Percentiles rank a stretch among this genome's conserved stretches.
phyloP scores from a whole-genome alignment of 2,329 filamentous ascomycete species.

The Ophiostoma angusticollis region DNA sequence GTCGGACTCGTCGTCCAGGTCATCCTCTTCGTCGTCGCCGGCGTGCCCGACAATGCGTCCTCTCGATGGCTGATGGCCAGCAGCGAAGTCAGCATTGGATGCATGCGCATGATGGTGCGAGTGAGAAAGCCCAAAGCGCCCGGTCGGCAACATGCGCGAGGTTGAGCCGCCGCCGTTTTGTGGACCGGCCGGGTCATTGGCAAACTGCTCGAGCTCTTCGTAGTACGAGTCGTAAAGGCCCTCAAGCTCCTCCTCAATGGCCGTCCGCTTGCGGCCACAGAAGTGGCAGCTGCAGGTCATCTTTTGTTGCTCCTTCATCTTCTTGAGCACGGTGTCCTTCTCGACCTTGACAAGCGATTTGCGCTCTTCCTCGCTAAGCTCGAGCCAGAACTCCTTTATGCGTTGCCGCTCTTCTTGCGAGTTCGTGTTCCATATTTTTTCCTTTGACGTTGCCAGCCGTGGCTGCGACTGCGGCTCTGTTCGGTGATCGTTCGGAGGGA shows the following conservation, averaged over 20 bases:
- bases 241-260: constrained; percentile 95
- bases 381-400: constrained; percentile 97
- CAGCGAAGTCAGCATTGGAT: constrained; percentile 22
- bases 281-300: constrained; percentile 97
- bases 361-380: constrained; percentile 83
- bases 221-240: constrained; percentile 98
- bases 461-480: constrained; percentile 23
- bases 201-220: constrained; percentile 93
- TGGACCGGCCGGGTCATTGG: constrained; percentile 53
- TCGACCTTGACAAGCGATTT: constrained; percentile 95
- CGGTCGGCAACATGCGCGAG: constrained; percentile 54
- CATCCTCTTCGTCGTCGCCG: constrained; percentile 41
- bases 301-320: constrained; percentile 99
- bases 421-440: constrained; percentile 96
- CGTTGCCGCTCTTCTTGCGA: constrained; percentile 89
- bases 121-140: constrained; percentile 44
- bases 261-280: constrained; percentile 87
- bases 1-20: constrained; percentile 44
- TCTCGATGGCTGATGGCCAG: constrained; percentile 54
- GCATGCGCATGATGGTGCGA: constrained; percentile 31
- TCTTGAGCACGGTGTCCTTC: constrained; percentile 92
- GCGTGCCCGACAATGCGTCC: constrained; percentile 61
- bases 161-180: constrained; percentile 54
- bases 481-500: constrained; percentile 17
- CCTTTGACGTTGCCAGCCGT: constrained; percentile 41